Conservation (phyloP, 257 asterid species). For the Solanum stenotomum region DNA sequence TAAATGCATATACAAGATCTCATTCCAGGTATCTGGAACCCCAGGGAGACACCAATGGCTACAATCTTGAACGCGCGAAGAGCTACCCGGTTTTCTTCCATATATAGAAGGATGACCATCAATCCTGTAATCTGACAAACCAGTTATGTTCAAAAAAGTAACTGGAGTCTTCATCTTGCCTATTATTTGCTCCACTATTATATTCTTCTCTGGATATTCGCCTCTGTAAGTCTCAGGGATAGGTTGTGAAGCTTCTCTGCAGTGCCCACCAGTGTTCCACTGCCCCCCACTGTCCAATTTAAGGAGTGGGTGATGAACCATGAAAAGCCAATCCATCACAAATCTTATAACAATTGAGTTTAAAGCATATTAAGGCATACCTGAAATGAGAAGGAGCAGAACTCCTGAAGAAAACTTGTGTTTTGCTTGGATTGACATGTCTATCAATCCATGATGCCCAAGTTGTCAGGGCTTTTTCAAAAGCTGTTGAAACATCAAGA, state of each 20-base stretch:
- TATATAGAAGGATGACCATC: slow-evolving; percentile 91
- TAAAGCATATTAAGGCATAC: slow-evolving; percentile 16
- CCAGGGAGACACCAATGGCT: slow-evolving; percentile 99
- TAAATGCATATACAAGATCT: slow-evolving; percentile 35
- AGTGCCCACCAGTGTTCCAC: slow-evolving; percentile 90
- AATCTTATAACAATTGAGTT: neutral
- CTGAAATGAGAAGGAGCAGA: slow-evolving; percentile 97
- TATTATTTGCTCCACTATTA: slow-evolving; percentile 44
- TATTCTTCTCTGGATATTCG: slow-evolving; percentile 41
- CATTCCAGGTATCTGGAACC: slow-evolving; percentile 91
- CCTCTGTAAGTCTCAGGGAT: slow-evolving; percentile 21
- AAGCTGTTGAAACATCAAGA: slow-evolving; percentile 64
- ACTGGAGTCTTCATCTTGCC: slow-evolving; percentile 65
- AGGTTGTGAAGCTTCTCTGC: slow-evolving; percentile 67
- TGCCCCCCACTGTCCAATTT: slow-evolving; percentile 55
- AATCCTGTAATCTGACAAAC: slow-evolving; percentile 57
- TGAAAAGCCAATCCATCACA: neutral
- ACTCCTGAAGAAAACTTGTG: slow-evolving; percentile 78
- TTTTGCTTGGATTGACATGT: slow-evolving; percentile 49
- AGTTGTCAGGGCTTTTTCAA: slow-evolving; percentile 49
- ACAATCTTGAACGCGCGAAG: slow-evolving; percentile 65
- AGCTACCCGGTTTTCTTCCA: slow-evolving; percentile 32
- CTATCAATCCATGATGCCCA: slow-evolving; percentile 89
- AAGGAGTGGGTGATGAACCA: neutral
- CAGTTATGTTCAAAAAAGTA: slow-evolving; percentile 54